A percentile compares a stretch with the other conserved stretches of the same genome.
Evolutionary conservation across 768 basidiomycete species (phyloP).

Genomic region (Cubamyces lactineus): DNA sequence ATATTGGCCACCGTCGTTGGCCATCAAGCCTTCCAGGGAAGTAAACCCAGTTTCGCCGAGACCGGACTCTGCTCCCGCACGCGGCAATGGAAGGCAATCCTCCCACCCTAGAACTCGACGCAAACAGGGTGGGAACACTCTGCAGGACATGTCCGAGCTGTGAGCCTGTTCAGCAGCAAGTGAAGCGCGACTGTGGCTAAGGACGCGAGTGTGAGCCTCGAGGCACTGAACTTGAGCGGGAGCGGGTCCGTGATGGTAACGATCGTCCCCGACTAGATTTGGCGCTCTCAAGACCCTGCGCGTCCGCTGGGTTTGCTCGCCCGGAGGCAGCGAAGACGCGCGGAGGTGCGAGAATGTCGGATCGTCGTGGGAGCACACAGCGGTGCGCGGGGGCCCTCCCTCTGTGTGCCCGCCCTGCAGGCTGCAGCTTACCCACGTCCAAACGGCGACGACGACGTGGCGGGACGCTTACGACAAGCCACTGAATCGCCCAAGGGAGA

Average conservation of each 20-base stretch:
- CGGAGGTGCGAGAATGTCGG: conserved; percentile 18
- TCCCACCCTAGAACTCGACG: too few relatives aligned
- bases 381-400: conserved; percentile 20
- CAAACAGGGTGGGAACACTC: too few relatives aligned
- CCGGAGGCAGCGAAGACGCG: background rate
- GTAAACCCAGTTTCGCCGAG: background rate
- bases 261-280: conserved; percentile 14
- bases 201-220: background rate
- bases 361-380: conserved; percentile 9
- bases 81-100: too few relatives aligned
- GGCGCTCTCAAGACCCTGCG: background rate
- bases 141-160: too few relatives aligned
- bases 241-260: conserved; percentile 8
- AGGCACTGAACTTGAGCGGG: background rate
- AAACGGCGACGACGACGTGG: conserved; percentile 7
- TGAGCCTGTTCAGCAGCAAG: too few relatives aligned
- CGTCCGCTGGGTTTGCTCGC: background rate
- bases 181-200: background rate
- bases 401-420: too few relatives aligned
- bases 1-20: background rate
- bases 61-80: too few relatives aligned
- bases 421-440: conserved; percentile 3
- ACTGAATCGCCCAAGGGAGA: too few relatives aligned
- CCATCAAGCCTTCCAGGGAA: background rate
- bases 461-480: background rate